Percentiles rank a stretch among this genome's conserved stretches.
Evolutionary conservation across 2,329 filamentous ascomycete genomes (phyloP).

Genomic region (Cryphonectria carpinicola): DNA sequence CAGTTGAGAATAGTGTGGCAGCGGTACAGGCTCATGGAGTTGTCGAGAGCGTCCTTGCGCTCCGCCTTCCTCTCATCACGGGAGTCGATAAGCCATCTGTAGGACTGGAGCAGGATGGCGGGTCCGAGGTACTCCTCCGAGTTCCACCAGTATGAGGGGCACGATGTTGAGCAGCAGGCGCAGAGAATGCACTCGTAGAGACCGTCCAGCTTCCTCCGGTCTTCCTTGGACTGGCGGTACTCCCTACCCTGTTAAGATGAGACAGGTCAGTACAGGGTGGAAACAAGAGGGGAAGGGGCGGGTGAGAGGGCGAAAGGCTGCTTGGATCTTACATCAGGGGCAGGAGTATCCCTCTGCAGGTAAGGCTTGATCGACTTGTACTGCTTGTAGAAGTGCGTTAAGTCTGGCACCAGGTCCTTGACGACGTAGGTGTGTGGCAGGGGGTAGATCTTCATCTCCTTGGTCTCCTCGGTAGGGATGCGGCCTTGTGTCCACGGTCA

Average conservation of each 20-base stretch:
- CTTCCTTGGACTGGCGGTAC: conserved; percentile 85
- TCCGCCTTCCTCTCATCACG: conserved; percentile 87
- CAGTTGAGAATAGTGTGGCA: conserved; percentile 99
- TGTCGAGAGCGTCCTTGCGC: conserved; percentile 90
- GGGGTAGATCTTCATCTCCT: conserved; percentile 94
- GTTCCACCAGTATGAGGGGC: conserved; percentile 99
- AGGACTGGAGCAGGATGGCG: conserved; percentile 94
- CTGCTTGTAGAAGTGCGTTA: conserved; percentile 99
- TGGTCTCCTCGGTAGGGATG: conserved; percentile 80
- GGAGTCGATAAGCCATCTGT: conserved; percentile 95
- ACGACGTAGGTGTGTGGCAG: conserved; percentile 98
- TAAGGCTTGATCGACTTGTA: conserved; percentile 99
- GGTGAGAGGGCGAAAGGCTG: conserved; percentile 31
- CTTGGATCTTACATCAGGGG: conserved; percentile 71
- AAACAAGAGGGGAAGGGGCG: not conserved
- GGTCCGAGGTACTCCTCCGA: conserved; percentile 97
- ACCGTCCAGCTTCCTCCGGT: conserved; percentile 95
- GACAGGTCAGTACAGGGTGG: conserved; percentile 24
- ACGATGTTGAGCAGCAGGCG: conserved; percentile 98
- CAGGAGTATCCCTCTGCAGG: conserved; percentile 84
- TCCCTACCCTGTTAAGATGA: conserved; percentile 73
- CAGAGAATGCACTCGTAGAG: conserved; percentile 99
- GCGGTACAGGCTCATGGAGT: conserved; percentile 98
- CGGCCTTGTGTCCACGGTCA: conserved; percentile 69
- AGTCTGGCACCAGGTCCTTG: conserved; percentile 96